phyloP scores from a whole-genome alignment of 345 rosid genomes.

The Salix purpurea region DNA sequence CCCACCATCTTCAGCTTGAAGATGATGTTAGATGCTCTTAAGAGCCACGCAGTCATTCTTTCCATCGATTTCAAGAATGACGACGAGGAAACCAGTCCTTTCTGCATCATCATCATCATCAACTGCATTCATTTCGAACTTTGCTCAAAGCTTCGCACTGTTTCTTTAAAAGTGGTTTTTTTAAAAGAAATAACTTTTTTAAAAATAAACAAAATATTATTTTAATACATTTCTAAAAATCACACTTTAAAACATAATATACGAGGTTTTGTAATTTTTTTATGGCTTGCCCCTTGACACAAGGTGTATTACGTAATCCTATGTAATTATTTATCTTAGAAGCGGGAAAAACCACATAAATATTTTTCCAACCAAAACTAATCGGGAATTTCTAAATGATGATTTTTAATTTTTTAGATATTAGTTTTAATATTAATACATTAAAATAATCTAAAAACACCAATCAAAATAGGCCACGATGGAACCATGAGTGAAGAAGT shows the following conservation, averaged over 20 bases:
- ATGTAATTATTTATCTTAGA: not conserved
- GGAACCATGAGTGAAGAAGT: no score
- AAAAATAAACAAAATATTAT: no score
- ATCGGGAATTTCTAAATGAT: not conserved
- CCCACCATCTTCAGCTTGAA: not conserved
- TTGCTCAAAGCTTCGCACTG: no score
- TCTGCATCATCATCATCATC: constrained; percentile 22
- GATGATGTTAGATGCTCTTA: constrained; percentile 22
- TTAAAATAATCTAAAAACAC: no score
- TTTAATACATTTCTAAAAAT: no score
- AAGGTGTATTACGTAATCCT: not conserved
- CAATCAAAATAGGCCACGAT: no score
- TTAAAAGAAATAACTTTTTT: no score
- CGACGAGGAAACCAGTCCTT: not conserved
- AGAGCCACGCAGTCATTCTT: constrained; percentile 14
- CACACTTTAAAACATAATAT: no score
- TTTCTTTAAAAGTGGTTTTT: no score
- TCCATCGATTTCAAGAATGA: not conserved
- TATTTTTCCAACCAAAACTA: no score
- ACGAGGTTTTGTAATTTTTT: not conserved
- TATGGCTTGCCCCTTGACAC: not conserved
- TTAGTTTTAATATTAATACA: no score
- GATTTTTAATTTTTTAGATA: rapidly evolving
- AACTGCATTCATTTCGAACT: not conserved
- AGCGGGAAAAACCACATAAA: not conserved